A percentile compares a stretch with the other conserved stretches of the same genome.
These are phyloP conservation scores for Dryas octopetala DNA, from an alignment of 306 rosid genomes.

Conservation along the genomic window DNA sequence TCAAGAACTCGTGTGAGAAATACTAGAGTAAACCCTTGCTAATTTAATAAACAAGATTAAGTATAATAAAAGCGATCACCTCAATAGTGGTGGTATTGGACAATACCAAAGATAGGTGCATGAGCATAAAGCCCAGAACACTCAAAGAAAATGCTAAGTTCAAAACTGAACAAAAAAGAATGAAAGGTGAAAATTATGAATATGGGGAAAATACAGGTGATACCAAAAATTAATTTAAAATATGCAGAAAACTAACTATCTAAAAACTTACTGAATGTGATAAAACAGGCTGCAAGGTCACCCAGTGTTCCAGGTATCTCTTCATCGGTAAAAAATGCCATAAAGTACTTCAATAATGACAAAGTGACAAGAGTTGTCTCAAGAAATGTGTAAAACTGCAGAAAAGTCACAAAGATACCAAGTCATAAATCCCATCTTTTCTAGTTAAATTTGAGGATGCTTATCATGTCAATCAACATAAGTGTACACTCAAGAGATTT, in stretches of 20 bases:
- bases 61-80: conserved; percentile 39
- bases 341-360: conserved; percentile 57
- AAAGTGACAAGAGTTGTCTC: conserved; percentile 62
- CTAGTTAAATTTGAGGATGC: neutral
- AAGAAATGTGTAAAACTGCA: conserved; percentile 79
- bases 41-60: neutral
- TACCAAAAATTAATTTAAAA: neutral
- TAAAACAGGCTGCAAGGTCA: conserved; percentile 56
- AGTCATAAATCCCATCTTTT: conserved; percentile 4
- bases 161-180: conserved; percentile 48
- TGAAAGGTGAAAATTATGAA: conserved; percentile 12
- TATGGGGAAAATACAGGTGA: conserved; percentile 9
- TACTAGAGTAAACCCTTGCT: conserved; percentile 13
- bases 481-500: conserved; percentile 1
- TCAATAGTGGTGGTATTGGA: conserved; percentile 75
- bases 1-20: conserved; percentile 20
- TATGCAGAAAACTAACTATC: neutral
- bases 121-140: conserved; percentile 61
- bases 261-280: conserved; percentile 63
- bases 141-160: conserved; percentile 62
- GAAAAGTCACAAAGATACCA: conserved; percentile 8
- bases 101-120: conserved; percentile 59
- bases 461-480: neutral
- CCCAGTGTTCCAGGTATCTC: conserved; percentile 55
- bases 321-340: conserved; percentile 59